A percentile compares a stretch with the other conserved stretches of the same genome.
These are phyloP conservation scores for Coemansia sp. DNA, from an alignment of 192 early-diverging fungal genomes.

Conservation along the genomic window DNA sequence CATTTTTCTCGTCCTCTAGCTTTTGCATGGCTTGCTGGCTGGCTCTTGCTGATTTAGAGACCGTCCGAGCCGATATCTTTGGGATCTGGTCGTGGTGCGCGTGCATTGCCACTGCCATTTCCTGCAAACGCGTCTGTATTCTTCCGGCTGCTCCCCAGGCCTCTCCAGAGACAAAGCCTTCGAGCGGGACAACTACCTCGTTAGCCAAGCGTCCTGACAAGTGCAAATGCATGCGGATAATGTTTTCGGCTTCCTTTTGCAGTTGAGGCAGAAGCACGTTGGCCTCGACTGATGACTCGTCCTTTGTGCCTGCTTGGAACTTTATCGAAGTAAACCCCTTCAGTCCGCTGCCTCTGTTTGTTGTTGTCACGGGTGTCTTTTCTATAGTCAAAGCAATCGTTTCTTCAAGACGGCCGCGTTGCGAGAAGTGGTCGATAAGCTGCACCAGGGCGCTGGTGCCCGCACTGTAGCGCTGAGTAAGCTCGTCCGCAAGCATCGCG, in stretches of 20 bases:
- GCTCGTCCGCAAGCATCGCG: slow-evolving; percentile 31
- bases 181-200: slow-evolving; percentile 35
- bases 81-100: slow-evolving; percentile 41
- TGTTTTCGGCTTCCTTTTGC: slow-evolving; percentile 27
- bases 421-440: slow-evolving; percentile 36
- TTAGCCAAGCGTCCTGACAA: slow-evolving; percentile 41
- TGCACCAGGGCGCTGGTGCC: slow-evolving; percentile 27
- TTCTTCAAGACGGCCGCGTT: slow-evolving; percentile 38
- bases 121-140: slow-evolving; percentile 16
- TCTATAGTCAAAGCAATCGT: slow-evolving; percentile 33
- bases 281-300: slow-evolving; percentile 6
- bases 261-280: slow-evolving; percentile 20
- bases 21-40: slow-evolving; percentile 37
- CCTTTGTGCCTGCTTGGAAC: slow-evolving; percentile 1
- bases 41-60: slow-evolving; percentile 33
- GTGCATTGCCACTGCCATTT: slow-evolving; percentile 38
- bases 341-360: not conserved
- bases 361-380: slow-evolving; percentile 12
- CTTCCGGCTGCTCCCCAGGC: slow-evolving; percentile 27
- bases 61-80: slow-evolving; percentile 39
- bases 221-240: slow-evolving; percentile 42
- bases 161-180: slow-evolving; percentile 24
- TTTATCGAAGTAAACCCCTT: slow-evolving; percentile 4
- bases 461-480: slow-evolving; percentile 25
- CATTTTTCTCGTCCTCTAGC: slow-evolving; percentile 34